Conservation (phyloP, 2,329 filamentous ascomycete genomes). For the Botrytis fragariae region DNA sequence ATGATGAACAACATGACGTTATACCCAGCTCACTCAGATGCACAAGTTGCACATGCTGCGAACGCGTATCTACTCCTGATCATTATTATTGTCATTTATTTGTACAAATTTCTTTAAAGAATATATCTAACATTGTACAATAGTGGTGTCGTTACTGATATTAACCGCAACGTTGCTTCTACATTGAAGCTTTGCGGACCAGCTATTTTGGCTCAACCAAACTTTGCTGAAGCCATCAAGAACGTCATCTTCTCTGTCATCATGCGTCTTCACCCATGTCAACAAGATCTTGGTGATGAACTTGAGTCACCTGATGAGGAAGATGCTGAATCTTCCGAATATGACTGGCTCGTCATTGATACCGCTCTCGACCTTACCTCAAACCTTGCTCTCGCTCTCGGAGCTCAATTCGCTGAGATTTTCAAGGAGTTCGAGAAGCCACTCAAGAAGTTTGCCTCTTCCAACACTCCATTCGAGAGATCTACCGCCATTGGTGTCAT, state of each 20-base stretch:
- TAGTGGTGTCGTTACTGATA: conserved; percentile 69
- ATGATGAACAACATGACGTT: conserved; percentile 89
- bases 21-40: conserved; percentile 99
- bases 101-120: conserved; percentile 22
- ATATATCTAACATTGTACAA: conserved; percentile 18
- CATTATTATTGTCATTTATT: conserved; percentile 26
- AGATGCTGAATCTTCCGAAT: conserved; percentile 75
- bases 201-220: conserved; percentile 71
- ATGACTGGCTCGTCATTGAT: conserved; percentile 96
- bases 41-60: conserved; percentile 82
- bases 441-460: conserved; percentile 82
- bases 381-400: conserved; percentile 78
- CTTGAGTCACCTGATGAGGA: conserved; percentile 74
- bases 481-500: conserved; percentile 88
- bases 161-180: conserved; percentile 89
- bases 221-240: conserved; percentile 72
- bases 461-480: conserved; percentile 81
- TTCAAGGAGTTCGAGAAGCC: conserved; percentile 97
- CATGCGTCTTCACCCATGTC: conserved; percentile 87
- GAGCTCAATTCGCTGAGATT: conserved; percentile 75
- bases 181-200: conserved; percentile 90
- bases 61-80: conserved; percentile 61
- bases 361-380: conserved; percentile 89
- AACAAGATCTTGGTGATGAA: conserved; percentile 82
- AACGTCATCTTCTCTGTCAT: conserved; percentile 75